phyloP scores from a whole-genome alignment of 2,329 filamentous ascomycete genomes.

The Colletotrichum chrysophilum region DNA sequence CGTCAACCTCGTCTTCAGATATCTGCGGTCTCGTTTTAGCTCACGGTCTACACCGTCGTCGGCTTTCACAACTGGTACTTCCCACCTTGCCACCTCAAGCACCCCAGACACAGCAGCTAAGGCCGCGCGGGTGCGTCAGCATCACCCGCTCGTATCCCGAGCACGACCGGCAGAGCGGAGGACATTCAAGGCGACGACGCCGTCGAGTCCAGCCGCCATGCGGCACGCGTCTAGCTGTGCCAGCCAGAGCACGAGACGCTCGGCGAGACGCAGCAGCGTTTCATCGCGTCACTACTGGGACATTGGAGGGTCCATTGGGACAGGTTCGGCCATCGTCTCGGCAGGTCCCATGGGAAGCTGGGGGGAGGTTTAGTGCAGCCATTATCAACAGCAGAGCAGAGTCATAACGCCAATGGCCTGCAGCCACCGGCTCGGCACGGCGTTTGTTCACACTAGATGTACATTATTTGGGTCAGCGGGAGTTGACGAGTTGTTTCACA shows the following conservation, averaged over 20 bases:
- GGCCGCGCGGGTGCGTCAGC: constrained; percentile 82
- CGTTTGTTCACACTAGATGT: not conserved
- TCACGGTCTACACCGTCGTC: constrained; percentile 49
- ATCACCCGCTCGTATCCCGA: constrained; percentile 83
- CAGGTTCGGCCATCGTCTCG: constrained; percentile 72
- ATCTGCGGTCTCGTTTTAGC: constrained; percentile 78
- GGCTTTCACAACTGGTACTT: constrained; percentile 45
- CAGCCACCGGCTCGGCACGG: not conserved
- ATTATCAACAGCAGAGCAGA: not conserved
- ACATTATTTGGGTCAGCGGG: constrained; percentile 7
- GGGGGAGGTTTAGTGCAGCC: constrained; percentile 68
- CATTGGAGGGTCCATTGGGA: constrained; percentile 80
- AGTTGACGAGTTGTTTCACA: not conserved
- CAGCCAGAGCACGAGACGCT: constrained; percentile 84
- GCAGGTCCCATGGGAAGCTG: constrained; percentile 76
- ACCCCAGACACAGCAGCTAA: constrained; percentile 74
- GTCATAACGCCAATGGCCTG: not conserved
- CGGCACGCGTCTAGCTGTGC: constrained; percentile 74
- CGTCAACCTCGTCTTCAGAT: constrained; percentile 89
- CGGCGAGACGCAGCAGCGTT: constrained; percentile 68
- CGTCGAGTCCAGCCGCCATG: constrained; percentile 51
- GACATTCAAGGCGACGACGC: constrained; percentile 59
- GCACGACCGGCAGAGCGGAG: constrained; percentile 57
- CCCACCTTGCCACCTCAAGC: constrained; percentile 53
- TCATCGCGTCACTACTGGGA: constrained; percentile 93